phyloP scores from a whole-genome alignment of 2,329 filamentous ascomycete genomes.

The Huntiella omanensis region DNA sequence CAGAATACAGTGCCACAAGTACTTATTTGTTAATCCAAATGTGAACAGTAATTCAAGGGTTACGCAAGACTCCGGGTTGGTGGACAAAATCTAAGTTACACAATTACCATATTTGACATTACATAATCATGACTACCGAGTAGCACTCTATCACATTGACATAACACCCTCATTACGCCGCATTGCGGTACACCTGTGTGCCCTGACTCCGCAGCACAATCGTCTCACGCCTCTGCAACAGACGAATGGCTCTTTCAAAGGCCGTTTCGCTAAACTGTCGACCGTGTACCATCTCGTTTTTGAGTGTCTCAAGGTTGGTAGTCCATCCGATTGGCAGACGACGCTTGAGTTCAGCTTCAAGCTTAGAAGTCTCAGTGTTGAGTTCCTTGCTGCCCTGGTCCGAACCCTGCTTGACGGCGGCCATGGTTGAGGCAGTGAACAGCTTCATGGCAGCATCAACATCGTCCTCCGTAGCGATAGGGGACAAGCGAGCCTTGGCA shows the following conservation, averaged over 20 bases:
- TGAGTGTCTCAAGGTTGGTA: slow-evolving; percentile 69
- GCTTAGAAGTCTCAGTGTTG: slow-evolving; percentile 70
- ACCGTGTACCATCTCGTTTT: slow-evolving; percentile 78
- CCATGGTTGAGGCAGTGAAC: slow-evolving; percentile 94
- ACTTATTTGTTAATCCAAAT: no score
- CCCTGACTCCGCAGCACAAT: slow-evolving; percentile 66
- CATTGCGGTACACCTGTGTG: slow-evolving; percentile 54
- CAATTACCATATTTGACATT: no score
- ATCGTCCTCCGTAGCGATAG: slow-evolving; percentile 73
- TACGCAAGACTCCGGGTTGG: no score
- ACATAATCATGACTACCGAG: no score
- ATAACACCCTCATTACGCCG: slow-evolving; percentile 27
- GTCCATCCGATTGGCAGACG: slow-evolving; percentile 89
- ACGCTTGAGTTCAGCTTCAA: slow-evolving; percentile 76
- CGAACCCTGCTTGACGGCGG: slow-evolving; percentile 80
- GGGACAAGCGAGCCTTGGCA: slow-evolving; percentile 72
- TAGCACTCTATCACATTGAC: not conserved
- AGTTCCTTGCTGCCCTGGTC: slow-evolving; percentile 71
- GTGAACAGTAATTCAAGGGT: no score
- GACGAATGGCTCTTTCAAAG: slow-evolving; percentile 65
- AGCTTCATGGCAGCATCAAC: slow-evolving; percentile 95
- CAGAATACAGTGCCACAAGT: no score
- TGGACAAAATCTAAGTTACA: no score
- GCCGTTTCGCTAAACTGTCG: slow-evolving; percentile 79
- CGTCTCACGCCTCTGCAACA: slow-evolving; percentile 74